Percentiles rank a stretch among this genome's conserved stretches.
Conservation (phyloP, 805 yeast species). For the Candida tammaniensis region DNA sequence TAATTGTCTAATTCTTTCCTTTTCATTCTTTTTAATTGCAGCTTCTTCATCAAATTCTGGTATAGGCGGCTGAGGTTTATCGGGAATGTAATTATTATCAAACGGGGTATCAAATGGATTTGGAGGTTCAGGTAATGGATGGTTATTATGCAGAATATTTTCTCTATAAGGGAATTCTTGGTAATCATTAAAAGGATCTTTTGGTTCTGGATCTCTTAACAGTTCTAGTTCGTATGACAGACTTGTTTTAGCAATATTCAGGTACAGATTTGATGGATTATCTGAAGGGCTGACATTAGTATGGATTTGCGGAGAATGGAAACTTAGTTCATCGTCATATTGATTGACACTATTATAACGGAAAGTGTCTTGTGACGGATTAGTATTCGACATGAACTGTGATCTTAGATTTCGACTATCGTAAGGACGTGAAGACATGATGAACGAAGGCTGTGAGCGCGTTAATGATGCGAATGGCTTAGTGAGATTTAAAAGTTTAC, state of each 20-base stretch:
- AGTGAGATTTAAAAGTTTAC: too few relatives aligned
- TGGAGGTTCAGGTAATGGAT: conserved; percentile 1
- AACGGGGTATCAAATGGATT: conserved; percentile 3
- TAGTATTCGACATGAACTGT: conserved; percentile 20
- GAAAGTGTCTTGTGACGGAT: conserved; percentile 11
- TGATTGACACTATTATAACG: conserved; percentile 1
- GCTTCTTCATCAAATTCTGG: conserved; percentile 13
- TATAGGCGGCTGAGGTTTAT: conserved; percentile 13
- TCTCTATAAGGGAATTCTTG: conserved; percentile 10
- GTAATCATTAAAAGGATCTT: conserved; percentile 3
- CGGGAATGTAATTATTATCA: conserved; percentile 5
- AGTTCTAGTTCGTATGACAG: conserved; percentile 12
- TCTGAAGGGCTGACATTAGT: conserved; percentile 1
- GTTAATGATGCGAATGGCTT: too few relatives aligned
- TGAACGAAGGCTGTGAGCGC: too few relatives aligned
- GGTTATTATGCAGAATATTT: not conserved
- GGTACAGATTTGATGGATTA: too few relatives aligned
- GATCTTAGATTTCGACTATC: conserved; percentile 10
- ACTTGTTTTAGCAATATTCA: too few relatives aligned
- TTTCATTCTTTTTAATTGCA: conserved; percentile 17
- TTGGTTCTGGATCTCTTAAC: conserved; percentile 1
- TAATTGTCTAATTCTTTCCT: conserved; percentile 22
- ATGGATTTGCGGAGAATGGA: too few relatives aligned
- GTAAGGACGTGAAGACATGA: too few relatives aligned
- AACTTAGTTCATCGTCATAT: conserved; percentile 11